Conservation (phyloP, 2,329 filamentous ascomycete genomes). For the Xylaria sp. region DNA sequence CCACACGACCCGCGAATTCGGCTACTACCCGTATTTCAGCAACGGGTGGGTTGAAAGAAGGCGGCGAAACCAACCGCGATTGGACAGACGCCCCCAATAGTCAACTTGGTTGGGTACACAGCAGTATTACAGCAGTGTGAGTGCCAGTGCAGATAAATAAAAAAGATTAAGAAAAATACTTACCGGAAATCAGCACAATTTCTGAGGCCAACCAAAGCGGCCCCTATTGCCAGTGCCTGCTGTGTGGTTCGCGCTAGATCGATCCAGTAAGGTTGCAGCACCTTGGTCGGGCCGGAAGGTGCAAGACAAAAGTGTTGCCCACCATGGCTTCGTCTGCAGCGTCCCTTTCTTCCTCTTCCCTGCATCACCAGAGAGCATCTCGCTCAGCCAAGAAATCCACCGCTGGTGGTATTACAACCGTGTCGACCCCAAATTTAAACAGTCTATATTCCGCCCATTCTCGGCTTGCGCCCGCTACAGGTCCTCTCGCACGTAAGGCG, state of each 20-base stretch:
- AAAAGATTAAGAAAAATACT: not conserved
- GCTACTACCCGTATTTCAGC: slow-evolving; percentile 30
- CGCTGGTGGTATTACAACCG: slow-evolving; percentile 57
- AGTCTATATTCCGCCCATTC: slow-evolving; percentile 62
- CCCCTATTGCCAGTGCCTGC: slow-evolving; percentile 13
- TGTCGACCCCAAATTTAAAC: slow-evolving; percentile 69
- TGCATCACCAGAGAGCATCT: slow-evolving; percentile 47
- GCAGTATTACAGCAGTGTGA: slow-evolving; percentile 10
- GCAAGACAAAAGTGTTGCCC: slow-evolving; percentile 44
- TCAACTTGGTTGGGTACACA: slow-evolving; percentile 1
- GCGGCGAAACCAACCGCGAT: slow-evolving; percentile 22
- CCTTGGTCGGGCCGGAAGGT: slow-evolving; percentile 25
- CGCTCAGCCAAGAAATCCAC: slow-evolving; percentile 55
- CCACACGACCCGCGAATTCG: slow-evolving; percentile 29
- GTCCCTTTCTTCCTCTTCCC: slow-evolving; percentile 48
- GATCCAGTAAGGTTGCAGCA: slow-evolving; percentile 11
- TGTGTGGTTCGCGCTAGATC: slow-evolving; percentile 6
- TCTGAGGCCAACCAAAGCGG: slow-evolving; percentile 22
- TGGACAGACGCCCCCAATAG: slow-evolving; percentile 24
- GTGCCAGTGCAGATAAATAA: slow-evolving; percentile 14
- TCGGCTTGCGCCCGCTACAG: slow-evolving; percentile 54
- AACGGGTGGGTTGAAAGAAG: slow-evolving; percentile 24
- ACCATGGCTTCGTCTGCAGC: slow-evolving; percentile 51
- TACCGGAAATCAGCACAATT: not conserved
- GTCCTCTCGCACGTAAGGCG: slow-evolving; percentile 72